Evolutionary conservation across 169 alveolate species (phyloP).

Genomic region (Ichthyophthirius multifiliis): DNA sequence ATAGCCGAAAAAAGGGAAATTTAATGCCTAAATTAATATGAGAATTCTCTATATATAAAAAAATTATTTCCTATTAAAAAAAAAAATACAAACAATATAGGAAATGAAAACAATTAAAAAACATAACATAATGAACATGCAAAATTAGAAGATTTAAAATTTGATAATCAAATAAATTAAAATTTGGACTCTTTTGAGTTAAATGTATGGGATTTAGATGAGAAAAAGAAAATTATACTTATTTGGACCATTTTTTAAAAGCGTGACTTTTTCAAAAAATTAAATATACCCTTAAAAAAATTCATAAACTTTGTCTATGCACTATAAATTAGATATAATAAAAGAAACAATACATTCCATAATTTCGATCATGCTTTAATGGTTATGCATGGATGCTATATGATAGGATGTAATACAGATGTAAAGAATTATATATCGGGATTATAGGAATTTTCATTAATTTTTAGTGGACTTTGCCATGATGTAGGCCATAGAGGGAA

Average conservation of each 20-base stretch:
- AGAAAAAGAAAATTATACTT: not conserved
- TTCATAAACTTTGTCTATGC: constrained; percentile 5
- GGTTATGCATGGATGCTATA: constrained; percentile 35
- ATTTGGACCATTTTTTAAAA: constrained; percentile 1
- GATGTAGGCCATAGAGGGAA: constrained; percentile 25
- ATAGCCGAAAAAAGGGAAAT: not conserved
- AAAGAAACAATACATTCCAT: constrained; percentile 18
- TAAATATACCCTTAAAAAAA: not conserved
- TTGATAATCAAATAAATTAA: too few species aligned
- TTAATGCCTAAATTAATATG: not conserved
- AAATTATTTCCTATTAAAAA: too few species aligned
- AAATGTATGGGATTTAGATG: not conserved
- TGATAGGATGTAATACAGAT: not conserved
- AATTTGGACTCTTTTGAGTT: not conserved
- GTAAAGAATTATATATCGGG: not conserved
- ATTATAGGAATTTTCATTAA: constrained; percentile 17
- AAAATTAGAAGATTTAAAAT: too few species aligned
- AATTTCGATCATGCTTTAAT: constrained; percentile 25
- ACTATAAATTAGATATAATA: constrained; percentile 2
- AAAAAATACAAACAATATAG: not conserved
- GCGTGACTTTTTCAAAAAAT: not conserved
- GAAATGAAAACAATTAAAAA: not conserved
- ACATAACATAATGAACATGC: too few species aligned
- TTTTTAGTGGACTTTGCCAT: constrained; percentile 30
- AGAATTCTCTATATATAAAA: not conserved